Base-by-base conservation (phyloP, 1,284 basidiomycete species). In the Pholiota adiposa region DNA sequence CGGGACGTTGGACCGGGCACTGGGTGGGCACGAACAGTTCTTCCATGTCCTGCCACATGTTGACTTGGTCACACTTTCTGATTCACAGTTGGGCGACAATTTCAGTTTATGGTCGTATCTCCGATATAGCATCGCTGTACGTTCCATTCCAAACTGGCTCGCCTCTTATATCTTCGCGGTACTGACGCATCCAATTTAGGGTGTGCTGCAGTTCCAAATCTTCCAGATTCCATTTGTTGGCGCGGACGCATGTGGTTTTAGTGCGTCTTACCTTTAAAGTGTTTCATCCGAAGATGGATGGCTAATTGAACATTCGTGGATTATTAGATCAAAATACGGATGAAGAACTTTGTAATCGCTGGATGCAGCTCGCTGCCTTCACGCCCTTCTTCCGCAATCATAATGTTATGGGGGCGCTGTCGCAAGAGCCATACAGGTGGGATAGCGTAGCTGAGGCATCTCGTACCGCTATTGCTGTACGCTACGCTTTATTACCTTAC, bases 311-410 rank as follows among this genome's bases (percentile, higher is more conserved):
- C 51, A 14, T 44, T 31, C 46, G 19, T 51, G 43, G 29, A 29
- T 50, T 51, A 5, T 21, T 56, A 85, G 85, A 81, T 62, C 83
- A 79, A 0, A 92, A 94, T 72, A 87, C 88, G 0, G 84, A 91
- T 66, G 93, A 94, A 71, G 89, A 92, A 70, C 80, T 94, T 7
- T 92, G 90, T 72, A 89, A 87, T 61, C 83, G 92, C 21, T 94
- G 92, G 92, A 91, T 90, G 87, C 84, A 88, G 68, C 79, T 93
- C 11, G 80, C 87, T 1, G 90, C 91, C 0, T 90, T 92, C 69
- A 79, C 81, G n/a, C 89, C 89, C 3, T 90, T 90, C 73, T 90
- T 84, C 66, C 77, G 88, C 36, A 90, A 90, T 66, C 89, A 91
- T 67, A 91, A 92, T 62, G 72, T 76, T 38, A 75, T 75, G 53